Evolutionary conservation across 2,329 filamentous ascomycete species (phyloP).

Genomic region (Penicillium hordei): DNA sequence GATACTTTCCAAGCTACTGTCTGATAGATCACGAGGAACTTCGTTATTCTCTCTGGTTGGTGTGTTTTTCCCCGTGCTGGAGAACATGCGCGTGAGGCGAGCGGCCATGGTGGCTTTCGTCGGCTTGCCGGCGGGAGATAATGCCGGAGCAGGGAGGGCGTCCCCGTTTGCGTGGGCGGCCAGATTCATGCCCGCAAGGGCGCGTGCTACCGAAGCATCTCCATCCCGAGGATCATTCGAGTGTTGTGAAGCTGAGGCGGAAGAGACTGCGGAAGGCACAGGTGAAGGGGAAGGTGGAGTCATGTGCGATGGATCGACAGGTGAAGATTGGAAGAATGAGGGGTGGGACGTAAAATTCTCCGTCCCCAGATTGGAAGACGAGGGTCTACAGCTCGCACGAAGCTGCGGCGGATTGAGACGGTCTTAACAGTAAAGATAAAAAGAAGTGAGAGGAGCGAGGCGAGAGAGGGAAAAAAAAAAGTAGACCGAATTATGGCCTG

Average conservation of each 20-base stretch:
- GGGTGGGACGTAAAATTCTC: slow-evolving; percentile 20
- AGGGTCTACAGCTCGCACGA: slow-evolving; percentile 7
- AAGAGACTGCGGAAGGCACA: slow-evolving; percentile 46
- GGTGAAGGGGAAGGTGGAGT: slow-evolving; percentile 45
- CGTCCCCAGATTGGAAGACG: slow-evolving; percentile 20
- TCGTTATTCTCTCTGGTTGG: slow-evolving; percentile 32
- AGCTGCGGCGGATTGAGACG: neutral
- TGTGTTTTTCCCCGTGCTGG: slow-evolving; percentile 39
- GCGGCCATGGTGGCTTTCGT: slow-evolving; percentile 46
- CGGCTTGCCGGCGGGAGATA: slow-evolving; percentile 33
- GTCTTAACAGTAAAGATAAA: slow-evolving; percentile 7
- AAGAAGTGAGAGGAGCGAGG: slow-evolving; percentile 11
- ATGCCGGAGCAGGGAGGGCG: slow-evolving; percentile 27
- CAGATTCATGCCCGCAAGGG: slow-evolving; percentile 46
- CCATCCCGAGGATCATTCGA: slow-evolving; percentile 41
- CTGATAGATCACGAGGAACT: slow-evolving; percentile 36
- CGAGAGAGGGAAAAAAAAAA: slow-evolving; percentile 10
- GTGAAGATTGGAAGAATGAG: slow-evolving; percentile 15
- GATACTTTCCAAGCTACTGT: slow-evolving; percentile 40
- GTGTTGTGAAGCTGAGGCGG: slow-evolving; percentile 41
- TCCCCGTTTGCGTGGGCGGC: slow-evolving; percentile 38
- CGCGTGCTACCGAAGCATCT: slow-evolving; percentile 44
- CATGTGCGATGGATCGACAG: slow-evolving; percentile 38
- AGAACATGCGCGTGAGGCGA: slow-evolving; percentile 50
- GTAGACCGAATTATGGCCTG: slow-evolving; percentile 16